Base-by-base conservation (phyloP, 129 eudicot genomes). In the Chrysanthemum lavandulifolium region DNA sequence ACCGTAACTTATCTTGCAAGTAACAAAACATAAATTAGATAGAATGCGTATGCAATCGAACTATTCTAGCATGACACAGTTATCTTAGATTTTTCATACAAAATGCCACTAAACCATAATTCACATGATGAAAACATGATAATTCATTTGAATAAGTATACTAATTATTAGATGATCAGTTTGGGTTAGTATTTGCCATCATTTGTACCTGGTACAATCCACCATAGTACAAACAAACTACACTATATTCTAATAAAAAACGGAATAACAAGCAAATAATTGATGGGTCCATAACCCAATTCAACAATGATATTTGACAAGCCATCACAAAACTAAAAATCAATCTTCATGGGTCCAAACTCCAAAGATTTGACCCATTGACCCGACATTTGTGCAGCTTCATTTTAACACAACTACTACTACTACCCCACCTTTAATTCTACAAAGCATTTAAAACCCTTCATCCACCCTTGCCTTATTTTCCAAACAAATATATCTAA, bases 391-490 rank as follows among this genome's bases (percentile, higher is more conserved):
- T 64, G 53, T 47, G 68, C 25, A 64, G 73, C 57, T 71, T 57
- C 67, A 64, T 64, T 18, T 72, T n/a, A 18, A 78, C 72, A 71
- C 77, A 78, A 55, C 73, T 52, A 36, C 72, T 51, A 27, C 49
- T 59, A 29, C n/a, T n/a, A n/a, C 1, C 67, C 64, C 69, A 48
- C 76, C 53, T 45, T 14, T 49, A 68, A 70, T 40, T 21, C 71
- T 16, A 66, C 68, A 72, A 40, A 56, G 73, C 82, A 78, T 78
- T 78, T 78, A 78, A 78, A 78, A 27, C 78, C 73, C 62, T 40
- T 49, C 82, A 78, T 72, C 78, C 82, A 78, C 64, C 79, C 79
- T 61, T 65, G 63, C 74, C 69, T 76, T 73, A 64, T 55, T 78
- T 67, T 43, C 71, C 21, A 64, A 52, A 61, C 71, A 69, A 69